phyloP scores from a whole-genome alignment of 495 filamentous ascomycete genomes.

The Penicillium mononematosum region DNA sequence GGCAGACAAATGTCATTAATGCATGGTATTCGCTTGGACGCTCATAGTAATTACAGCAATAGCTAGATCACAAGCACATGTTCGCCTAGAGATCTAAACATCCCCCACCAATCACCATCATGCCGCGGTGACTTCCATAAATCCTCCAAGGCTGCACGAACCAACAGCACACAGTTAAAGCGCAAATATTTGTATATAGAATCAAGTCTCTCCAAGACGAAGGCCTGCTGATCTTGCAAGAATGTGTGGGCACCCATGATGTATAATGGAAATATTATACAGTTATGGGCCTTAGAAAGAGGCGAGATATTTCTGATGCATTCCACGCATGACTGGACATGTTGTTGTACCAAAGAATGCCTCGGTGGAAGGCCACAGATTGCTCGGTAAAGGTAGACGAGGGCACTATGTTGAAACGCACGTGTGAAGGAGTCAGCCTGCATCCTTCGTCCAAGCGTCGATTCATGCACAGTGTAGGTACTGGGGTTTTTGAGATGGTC shows the following conservation, averaged over 20 bases:
- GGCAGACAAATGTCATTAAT: constrained; percentile 15
- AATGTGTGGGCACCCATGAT: constrained; percentile 22
- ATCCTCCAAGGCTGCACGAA: constrained; percentile 17
- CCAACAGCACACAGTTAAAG: constrained; percentile 18
- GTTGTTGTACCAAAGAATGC: constrained; percentile 22
- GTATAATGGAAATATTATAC: constrained; percentile 23
- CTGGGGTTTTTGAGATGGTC: constrained; percentile 15
- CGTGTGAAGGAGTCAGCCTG: constrained; percentile 20
- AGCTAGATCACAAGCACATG: constrained; percentile 21
- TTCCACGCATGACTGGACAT: constrained; percentile 18
- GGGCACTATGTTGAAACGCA: constrained; percentile 22
- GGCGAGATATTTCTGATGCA: constrained; percentile 20
- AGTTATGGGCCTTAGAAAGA: constrained; percentile 21
- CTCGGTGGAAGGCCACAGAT: constrained; percentile 20
- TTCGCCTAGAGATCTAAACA: constrained; percentile 19
- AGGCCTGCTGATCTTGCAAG: constrained; percentile 13
- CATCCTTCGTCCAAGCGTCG: constrained; percentile 10
- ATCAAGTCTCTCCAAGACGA: constrained; percentile 18
- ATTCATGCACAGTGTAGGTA: constrained; percentile 6
- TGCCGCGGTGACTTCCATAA: constrained; percentile 14
- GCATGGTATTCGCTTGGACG: background rate
- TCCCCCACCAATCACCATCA: constrained; percentile 17
- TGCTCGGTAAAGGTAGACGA: constrained; percentile 24
- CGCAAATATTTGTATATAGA: constrained; percentile 16
- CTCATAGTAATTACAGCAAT: constrained; percentile 1